These are phyloP conservation scores for Aspergillus tanneri DNA, from an alignment of 2,329 filamentous ascomycete genomes.

Conservation along the genomic window DNA sequence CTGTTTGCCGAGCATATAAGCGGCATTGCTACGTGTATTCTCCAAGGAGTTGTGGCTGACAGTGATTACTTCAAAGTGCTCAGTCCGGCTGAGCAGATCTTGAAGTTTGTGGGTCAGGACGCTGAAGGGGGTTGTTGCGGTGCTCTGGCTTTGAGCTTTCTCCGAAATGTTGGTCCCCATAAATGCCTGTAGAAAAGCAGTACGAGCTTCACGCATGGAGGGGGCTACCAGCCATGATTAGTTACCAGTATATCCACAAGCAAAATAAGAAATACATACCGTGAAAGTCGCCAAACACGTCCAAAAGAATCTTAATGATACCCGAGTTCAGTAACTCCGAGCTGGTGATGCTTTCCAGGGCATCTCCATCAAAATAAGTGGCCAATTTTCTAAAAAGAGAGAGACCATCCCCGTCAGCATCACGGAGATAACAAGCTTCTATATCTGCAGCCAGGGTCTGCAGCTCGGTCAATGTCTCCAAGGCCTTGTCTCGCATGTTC, in stretches of 20 bases:
- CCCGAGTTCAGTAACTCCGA: slow-evolving; percentile 89
- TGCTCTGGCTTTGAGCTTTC: slow-evolving; percentile 63
- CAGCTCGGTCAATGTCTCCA: slow-evolving; percentile 70
- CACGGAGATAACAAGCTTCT: slow-evolving; percentile 63
- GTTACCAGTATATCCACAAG: not conserved
- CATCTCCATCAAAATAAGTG: slow-evolving; percentile 81
- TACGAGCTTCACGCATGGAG: slow-evolving; percentile 60
- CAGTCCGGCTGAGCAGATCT: slow-evolving; percentile 90
- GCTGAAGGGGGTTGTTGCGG: slow-evolving; percentile 79
- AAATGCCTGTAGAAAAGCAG: slow-evolving; percentile 86
- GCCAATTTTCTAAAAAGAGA: slow-evolving; percentile 73
- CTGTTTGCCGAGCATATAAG: slow-evolving; percentile 96
- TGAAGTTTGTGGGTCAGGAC: slow-evolving; percentile 91
- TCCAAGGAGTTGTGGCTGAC: slow-evolving; percentile 91
- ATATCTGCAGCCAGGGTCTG: slow-evolving; percentile 71
- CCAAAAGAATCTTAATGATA: slow-evolving; percentile 78
- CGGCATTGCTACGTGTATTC: slow-evolving; percentile 82
- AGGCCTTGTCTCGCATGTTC: slow-evolving; percentile 74
- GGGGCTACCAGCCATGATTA: slow-evolving; percentile 15
- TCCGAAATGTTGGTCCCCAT: slow-evolving; percentile 68
- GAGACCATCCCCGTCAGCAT: slow-evolving; percentile 51
- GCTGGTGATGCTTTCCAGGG: slow-evolving; percentile 90
- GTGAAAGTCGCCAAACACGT: slow-evolving; percentile 74
- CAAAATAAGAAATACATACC: slow-evolving; percentile 24
- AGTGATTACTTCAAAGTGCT: slow-evolving; percentile 96